phyloP scores from a whole-genome alignment of 345 rosid species.

The Draba incana region DNA sequence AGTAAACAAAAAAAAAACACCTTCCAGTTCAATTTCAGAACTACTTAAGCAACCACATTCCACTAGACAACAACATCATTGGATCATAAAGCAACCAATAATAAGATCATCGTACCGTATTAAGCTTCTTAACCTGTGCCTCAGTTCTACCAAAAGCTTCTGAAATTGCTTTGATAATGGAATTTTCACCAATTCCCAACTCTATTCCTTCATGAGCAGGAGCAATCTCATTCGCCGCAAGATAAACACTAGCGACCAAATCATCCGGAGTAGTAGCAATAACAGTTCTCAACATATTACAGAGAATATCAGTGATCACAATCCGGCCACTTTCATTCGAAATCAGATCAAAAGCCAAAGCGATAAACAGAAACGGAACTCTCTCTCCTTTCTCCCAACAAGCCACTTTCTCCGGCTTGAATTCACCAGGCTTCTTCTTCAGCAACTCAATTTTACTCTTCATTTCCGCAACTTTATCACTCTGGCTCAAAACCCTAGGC shows the following conservation, averaged over 20 bases:
- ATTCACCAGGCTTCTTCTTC: constrained; percentile 72
- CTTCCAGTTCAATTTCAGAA: constrained; percentile 11
- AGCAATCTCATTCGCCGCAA: constrained; percentile 74
- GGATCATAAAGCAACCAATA: neutral
- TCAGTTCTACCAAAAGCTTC: constrained; percentile 92
- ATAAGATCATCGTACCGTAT: constrained; percentile 52
- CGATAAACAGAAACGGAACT: constrained; percentile 79
- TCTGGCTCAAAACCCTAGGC: constrained; percentile 37
- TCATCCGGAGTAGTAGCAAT: constrained; percentile 79
- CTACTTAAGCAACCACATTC: neutral
- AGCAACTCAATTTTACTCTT: constrained; percentile 60
- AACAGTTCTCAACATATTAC: constrained; percentile 85
- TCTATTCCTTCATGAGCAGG: constrained; percentile 95
- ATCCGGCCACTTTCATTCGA: constrained; percentile 72
- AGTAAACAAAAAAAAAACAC: neutral
- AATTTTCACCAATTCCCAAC: constrained; percentile 84
- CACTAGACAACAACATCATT: constrained; percentile 5
- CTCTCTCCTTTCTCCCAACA: constrained; percentile 74
- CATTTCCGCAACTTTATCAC: constrained; percentile 48
- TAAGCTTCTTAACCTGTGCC: constrained; percentile 62
- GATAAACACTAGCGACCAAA: constrained; percentile 68
- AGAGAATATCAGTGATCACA: constrained; percentile 81
- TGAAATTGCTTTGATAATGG: constrained; percentile 75
- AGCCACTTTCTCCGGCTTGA: constrained; percentile 57
- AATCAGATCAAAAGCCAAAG: constrained; percentile 73